phyloP scores from a whole-genome alignment of 2,329 filamentous ascomycete genomes.

The Rasamsonia emersonii region DNA sequence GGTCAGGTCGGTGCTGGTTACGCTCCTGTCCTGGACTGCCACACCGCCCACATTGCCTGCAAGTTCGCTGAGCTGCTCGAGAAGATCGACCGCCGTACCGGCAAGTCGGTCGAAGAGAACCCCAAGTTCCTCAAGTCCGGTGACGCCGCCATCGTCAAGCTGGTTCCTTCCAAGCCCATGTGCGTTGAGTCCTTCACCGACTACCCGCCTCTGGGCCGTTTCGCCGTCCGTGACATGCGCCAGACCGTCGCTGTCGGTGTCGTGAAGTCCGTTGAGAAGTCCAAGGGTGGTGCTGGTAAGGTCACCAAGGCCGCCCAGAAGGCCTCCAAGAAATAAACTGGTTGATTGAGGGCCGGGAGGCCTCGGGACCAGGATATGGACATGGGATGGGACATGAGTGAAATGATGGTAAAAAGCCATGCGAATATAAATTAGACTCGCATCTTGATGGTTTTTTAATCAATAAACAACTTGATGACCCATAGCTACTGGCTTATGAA shows the following conservation, averaged over 20 bases:
- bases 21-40: constrained; percentile 98
- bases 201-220: constrained; percentile 98
- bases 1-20: constrained; percentile 99
- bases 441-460: too few relatives aligned
- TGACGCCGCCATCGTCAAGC: constrained; percentile 99
- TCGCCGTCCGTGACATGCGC: constrained; percentile 98
- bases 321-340: constrained; percentile 66
- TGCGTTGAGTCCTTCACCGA: constrained; percentile 99
- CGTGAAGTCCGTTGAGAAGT: constrained; percentile 79
- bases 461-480: too few relatives aligned
- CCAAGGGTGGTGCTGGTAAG: constrained; percentile 51
- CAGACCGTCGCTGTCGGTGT: constrained; percentile 71
- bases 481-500: too few relatives aligned
- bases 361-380: too few relatives aligned
- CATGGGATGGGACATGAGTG: too few relatives aligned
- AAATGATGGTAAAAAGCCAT: too few relatives aligned
- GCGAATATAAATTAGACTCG: too few relatives aligned
- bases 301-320: constrained; percentile 54
- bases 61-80: constrained; percentile 99
- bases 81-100: constrained; percentile 99
- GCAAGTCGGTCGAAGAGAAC: constrained; percentile 82
- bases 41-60: constrained; percentile 99
- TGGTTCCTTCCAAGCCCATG: constrained; percentile 99
- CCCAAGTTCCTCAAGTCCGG: constrained; percentile 99
- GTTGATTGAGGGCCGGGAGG: too few relatives aligned